Evolutionary conservation across 2,329 filamentous ascomycete species (phyloP).

Genomic region (Talaromyces sp.): DNA sequence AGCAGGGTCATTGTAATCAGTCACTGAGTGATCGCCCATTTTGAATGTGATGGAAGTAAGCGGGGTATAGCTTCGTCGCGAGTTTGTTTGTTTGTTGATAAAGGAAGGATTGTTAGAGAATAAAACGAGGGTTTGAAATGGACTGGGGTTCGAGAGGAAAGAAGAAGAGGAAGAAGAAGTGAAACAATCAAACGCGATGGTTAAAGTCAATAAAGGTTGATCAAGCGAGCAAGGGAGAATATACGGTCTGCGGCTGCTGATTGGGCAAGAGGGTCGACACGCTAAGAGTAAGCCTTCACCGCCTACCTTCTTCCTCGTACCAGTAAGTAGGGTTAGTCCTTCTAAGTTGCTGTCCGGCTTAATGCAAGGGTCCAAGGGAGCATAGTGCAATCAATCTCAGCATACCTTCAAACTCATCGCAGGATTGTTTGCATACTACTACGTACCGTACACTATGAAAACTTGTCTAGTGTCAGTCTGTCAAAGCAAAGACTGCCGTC

Average conservation of each 20-base stretch:
- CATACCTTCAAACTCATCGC: no score
- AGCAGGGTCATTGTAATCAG: conserved; percentile 36
- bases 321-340: no score
- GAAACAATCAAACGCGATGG: neutral
- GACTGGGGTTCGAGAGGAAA: neutral
- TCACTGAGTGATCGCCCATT: conserved; percentile 32
- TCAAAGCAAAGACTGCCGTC: no score
- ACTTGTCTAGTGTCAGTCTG: no score
- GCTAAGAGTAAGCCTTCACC: neutral
- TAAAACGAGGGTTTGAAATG: neutral
- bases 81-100: neutral
- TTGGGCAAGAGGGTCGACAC: neutral
- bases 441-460: no score
- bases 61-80: neutral
- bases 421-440: no score
- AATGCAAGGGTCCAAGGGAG: no score
- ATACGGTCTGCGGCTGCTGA: neutral
- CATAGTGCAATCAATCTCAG: no score
- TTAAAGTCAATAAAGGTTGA: neutral
- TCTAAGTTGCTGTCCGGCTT: no score
- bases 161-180: neutral
- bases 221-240: conserved; percentile 10
- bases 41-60: conserved; percentile 14
- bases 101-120: neutral
- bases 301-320: neutral